Conservation (phyloP, 2,329 filamentous ascomycete species). For the Claviceps africana region DNA sequence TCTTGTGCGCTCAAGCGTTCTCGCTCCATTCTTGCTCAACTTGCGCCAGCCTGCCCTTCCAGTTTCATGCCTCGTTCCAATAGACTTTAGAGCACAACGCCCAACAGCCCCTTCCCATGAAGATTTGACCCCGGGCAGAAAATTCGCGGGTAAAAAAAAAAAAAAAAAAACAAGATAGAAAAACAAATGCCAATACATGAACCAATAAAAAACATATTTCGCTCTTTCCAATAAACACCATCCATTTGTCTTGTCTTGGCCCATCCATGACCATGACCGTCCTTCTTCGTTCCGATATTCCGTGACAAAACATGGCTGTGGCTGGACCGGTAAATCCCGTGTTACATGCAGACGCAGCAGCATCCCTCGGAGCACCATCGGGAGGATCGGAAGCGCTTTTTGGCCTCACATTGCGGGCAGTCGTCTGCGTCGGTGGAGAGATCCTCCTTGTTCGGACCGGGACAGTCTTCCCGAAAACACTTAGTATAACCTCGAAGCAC, state of each 20-base stretch:
- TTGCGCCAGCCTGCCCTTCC: not conserved
- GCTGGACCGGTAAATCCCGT: not conserved
- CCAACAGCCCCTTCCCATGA: not conserved
- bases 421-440: conserved; percentile 17
- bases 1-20: not conserved
- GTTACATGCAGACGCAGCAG: conserved; percentile 18
- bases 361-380: conserved; percentile 23
- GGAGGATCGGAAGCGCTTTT: conserved; percentile 17
- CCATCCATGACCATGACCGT: not conserved
- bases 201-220: not conserved
- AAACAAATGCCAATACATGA: not conserved
- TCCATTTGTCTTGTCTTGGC: not conserved
- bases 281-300: not conserved
- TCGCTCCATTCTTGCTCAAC: not conserved
- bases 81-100: not conserved
- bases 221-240: conserved; percentile 1
- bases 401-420: conserved; percentile 22
- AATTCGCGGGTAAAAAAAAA: not conserved
- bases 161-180: not conserved
- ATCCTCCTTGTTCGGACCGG: conserved; percentile 16
- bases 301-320: not conserved
- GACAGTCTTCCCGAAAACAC: conserved; percentile 20
- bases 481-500: conserved; percentile 21
- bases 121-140: not conserved
- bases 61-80: not conserved